Base-by-base conservation (phyloP, 176 grass and related monocot species). In the Microstegium vimineum region DNA sequence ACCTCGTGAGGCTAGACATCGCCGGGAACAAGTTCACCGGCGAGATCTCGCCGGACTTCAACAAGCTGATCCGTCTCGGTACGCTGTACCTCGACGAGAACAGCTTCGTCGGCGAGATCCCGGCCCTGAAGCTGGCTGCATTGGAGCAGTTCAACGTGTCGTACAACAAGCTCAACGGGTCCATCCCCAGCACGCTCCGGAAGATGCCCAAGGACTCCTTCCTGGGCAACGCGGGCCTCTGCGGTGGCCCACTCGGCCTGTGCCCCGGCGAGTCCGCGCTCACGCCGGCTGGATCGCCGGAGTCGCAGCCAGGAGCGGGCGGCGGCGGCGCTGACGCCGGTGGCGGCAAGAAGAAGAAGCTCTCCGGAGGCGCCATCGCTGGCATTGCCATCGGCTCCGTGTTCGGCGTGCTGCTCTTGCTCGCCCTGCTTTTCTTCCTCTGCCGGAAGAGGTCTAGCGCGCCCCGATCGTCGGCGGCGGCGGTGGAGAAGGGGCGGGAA, bases 111-210 rank as follows among this genome's bases (percentile, higher is more conserved):
- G 96, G 96, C 72, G 96, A 90, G 82, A 91, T 99, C 74, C 93
- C n/a, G n/a, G n/a, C 96, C 46, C 89, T 99, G 43, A 79, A 94
- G 76, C 81, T 91, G 17, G 74, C 84, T 28, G 66, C 82, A 82
- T 83, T 99, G 75, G 82, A 45, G 51, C 96, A 99, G 77, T 95
- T 99, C 90, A 99, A 99, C 86, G 96, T 99, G 54, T 99, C 96
- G 12, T 95, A 80, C 87, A 99, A 94, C 89, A 23, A 84, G 32
- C 85, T 99, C 65, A 99, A 90, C 69, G 96, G 96, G 73, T 95
- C 96, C 81, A 95, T 99, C 83, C 96, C 96, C 22, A 26, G 10
- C 14, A 87, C 85, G 64, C 93, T 99, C 85, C 89, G 96, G 61
- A 91, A 83, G 76, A 89, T 93, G 86, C 87, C 96, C 2, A 84